Percentiles rank a stretch among this genome's conserved stretches.
Conservation (phyloP, 257 asterid genomes). For the Rehmannia glutinosa region DNA sequence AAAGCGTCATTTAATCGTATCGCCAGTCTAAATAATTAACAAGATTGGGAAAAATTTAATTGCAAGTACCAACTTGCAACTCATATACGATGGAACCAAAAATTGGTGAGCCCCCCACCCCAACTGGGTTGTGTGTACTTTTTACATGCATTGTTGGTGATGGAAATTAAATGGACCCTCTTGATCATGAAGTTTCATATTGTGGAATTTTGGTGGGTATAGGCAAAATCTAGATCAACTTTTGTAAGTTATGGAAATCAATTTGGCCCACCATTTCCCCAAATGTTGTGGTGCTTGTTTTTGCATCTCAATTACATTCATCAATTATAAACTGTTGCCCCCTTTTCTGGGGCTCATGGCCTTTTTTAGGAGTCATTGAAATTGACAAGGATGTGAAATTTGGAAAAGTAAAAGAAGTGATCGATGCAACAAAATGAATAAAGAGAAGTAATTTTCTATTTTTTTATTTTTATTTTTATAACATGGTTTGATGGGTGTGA, state of each 20-base stretch:
- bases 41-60: not conserved
- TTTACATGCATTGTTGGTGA: conserved; percentile 28
- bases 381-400: not conserved
- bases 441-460: not conserved
- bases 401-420: not conserved
- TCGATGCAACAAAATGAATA: not conserved
- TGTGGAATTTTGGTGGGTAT: conserved; percentile 17
- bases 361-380: conserved; percentile 2
- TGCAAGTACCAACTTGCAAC: not conserved
- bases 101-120: conserved; percentile 26
- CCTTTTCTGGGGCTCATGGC: not conserved
- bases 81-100: not conserved
- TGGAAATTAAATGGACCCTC: conserved; percentile 1
- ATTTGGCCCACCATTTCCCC: conserved; percentile 24
- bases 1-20: not conserved
- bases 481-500: not conserved
- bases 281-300: conserved; percentile 15
- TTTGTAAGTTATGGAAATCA: not conserved
- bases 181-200: conserved; percentile 20
- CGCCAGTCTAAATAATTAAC: not conserved
- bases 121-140: not conserved
- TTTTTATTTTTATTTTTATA: not conserved
- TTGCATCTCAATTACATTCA: not conserved
- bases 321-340: not conserved
- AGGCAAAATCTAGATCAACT: conserved; percentile 6